A percentile compares a stretch with the other conserved stretches of the same genome.
phyloP scores from a whole-genome alignment of 2,329 filamentous ascomycete genomes.

The Raffaelea deltoideospora region DNA sequence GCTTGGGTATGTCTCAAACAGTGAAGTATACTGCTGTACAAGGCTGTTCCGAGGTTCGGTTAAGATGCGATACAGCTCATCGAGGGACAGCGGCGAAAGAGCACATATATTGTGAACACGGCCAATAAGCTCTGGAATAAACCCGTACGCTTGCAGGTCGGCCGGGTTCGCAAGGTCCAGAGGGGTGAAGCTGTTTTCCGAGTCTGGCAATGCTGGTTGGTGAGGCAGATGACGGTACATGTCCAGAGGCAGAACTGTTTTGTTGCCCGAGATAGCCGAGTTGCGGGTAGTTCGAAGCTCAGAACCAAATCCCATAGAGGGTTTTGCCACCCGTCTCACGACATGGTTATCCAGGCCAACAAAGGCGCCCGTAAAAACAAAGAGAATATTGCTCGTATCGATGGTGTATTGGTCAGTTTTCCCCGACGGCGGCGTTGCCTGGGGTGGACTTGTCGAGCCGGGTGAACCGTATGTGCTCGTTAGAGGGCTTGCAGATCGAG shows the following conservation, averaged over 20 bases:
- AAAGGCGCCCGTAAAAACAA: constrained; percentile 93
- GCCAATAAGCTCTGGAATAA: constrained; percentile 93
- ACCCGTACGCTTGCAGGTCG: constrained; percentile 72
- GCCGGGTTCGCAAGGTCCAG: constrained; percentile 60
- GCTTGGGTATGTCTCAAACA: constrained; percentile 69
- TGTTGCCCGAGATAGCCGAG: constrained; percentile 29
- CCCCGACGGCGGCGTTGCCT: constrained; percentile 27
- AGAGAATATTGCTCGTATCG: constrained; percentile 90
- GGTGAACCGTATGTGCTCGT: constrained; percentile 35
- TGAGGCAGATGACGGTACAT: constrained; percentile 42
- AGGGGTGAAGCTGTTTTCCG: constrained; percentile 28
- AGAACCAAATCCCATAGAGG: constrained; percentile 82
- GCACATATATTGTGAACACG: constrained; percentile 83
- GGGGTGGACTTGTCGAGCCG: constrained; percentile 29
- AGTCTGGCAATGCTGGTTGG: constrained; percentile 22
- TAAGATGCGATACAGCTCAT: constrained; percentile 67
- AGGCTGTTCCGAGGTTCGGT: constrained; percentile 86
- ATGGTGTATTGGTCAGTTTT: constrained; percentile 56
- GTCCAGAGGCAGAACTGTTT: constrained; percentile 50
- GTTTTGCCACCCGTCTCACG: constrained; percentile 70
- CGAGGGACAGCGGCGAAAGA: constrained; percentile 55
- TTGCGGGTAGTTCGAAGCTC: constrained; percentile 47
- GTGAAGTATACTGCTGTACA: constrained; percentile 72
- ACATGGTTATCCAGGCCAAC: constrained; percentile 81
- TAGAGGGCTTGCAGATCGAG: constrained; percentile 34